phyloP scores from a whole-genome alignment of 2,329 filamentous ascomycete species.

The Exophiala xenobiotica region DNA sequence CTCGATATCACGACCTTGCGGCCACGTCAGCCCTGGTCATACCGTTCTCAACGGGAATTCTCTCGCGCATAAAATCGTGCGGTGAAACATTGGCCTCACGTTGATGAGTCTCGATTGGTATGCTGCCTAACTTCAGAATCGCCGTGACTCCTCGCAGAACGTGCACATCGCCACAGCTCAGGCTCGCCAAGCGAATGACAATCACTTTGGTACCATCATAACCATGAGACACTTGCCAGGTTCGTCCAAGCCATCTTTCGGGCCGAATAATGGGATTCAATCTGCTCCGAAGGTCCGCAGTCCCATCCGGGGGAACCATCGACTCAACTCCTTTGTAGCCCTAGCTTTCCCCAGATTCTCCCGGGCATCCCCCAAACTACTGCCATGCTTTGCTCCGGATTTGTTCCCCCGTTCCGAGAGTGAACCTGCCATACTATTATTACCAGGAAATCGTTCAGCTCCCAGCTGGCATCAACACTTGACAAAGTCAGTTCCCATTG shows the following conservation, averaged over 20 bases:
- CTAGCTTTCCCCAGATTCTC: background rate
- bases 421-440: background rate
- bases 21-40: no score
- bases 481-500: background rate
- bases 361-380: background rate
- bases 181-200: background rate
- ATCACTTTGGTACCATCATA: background rate
- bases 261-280: background rate
- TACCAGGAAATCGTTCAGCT: background rate
- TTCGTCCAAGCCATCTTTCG: background rate
- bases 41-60: no score
- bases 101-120: no score
- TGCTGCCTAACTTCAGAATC: no score
- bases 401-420: background rate
- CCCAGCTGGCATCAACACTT: background rate
- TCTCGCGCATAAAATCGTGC: no score
- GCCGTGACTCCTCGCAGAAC: background rate
- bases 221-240: background rate
- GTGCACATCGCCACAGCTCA: background rate
- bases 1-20: no score
- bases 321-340: no score
- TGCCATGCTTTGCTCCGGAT: background rate
- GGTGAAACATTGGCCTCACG: no score
- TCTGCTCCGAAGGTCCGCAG: background rate
- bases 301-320: background rate